Percentiles rank a stretch among this genome's conserved stretches.
phyloP scores from a whole-genome alignment of 2,329 filamentous ascomycete species.

The Phialophora expanda region DNA sequence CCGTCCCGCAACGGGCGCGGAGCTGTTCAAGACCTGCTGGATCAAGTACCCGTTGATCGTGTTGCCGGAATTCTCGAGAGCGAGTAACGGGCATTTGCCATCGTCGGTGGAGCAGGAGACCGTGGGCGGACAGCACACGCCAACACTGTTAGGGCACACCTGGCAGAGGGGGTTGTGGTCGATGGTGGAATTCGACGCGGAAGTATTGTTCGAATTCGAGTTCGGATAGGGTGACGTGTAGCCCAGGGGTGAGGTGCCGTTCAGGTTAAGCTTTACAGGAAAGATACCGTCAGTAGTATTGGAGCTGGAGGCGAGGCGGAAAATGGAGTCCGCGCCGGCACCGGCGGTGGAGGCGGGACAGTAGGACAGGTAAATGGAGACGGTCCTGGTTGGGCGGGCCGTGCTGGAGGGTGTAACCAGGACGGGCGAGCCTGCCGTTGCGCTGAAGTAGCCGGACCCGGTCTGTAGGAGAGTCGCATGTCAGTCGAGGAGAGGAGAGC shows the following conservation, averaged over 20 bases:
- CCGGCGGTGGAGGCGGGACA: conserved; percentile 23
- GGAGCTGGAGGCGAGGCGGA: conserved; percentile 1
- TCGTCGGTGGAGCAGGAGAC: conserved; percentile 30
- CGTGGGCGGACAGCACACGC: conserved; percentile 35
- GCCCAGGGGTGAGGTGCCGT: background rate
- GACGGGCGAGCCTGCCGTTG: conserved; percentile 30
- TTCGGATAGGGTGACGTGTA: background rate
- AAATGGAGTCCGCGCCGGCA: background rate
- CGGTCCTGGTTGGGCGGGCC: conserved; percentile 26
- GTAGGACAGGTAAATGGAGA: conserved; percentile 34
- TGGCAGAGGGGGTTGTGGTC: conserved; percentile 31
- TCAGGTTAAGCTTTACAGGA: background rate
- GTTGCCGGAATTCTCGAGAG: conserved; percentile 30
- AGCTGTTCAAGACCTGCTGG: conserved; percentile 35
- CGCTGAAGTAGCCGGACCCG: conserved; percentile 35
- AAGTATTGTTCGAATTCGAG: conserved; percentile 3
- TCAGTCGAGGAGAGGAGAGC: background rate
- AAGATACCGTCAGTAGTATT: background rate
- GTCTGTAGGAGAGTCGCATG: conserved; percentile 18
- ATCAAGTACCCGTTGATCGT: conserved; percentile 35
- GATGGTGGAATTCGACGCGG: conserved; percentile 2
- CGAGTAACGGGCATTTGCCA: conserved; percentile 34
- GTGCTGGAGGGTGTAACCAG: conserved; percentile 17
- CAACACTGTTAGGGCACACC: conserved; percentile 29
- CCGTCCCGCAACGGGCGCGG: conserved; percentile 29